A percentile compares a stretch with the other conserved stretches of the same genome.
These are phyloP conservation scores for Lotmaria passim DNA, from an alignment of 208 protist genomes.

Conservation along the genomic window DNA sequence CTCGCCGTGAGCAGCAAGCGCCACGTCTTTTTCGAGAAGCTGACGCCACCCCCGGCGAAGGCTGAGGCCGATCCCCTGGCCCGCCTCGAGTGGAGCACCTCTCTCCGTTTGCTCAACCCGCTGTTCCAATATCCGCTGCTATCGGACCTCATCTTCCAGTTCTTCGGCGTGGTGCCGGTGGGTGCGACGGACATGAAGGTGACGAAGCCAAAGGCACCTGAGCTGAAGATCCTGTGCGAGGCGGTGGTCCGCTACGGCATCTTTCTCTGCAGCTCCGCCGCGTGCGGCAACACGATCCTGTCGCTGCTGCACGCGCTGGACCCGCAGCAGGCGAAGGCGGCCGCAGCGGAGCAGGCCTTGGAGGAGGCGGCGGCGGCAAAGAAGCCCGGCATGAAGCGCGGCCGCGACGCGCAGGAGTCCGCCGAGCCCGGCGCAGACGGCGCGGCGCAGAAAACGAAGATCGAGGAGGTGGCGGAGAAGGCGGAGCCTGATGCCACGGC, in stretches of 20 bases:
- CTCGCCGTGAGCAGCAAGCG: constrained; percentile 48
- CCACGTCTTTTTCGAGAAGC: constrained; percentile 58
- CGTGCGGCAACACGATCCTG: constrained; percentile 64
- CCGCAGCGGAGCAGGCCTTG: constrained; percentile 19
- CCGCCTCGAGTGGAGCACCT: constrained; percentile 33
- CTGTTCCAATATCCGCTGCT: constrained; percentile 65
- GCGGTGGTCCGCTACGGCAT: constrained; percentile 64
- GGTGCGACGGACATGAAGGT: constrained; percentile 16
- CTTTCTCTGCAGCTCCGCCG: constrained; percentile 38
- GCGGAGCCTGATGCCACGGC: background rate
- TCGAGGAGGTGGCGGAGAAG: constrained; percentile 23
- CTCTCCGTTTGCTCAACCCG: constrained; percentile 44
- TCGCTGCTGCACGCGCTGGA: constrained; percentile 61
- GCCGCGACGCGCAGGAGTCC: constrained; percentile 35
- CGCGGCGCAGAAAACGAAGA: constrained; percentile 30
- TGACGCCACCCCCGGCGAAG: constrained; percentile 31
- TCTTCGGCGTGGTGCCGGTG: constrained; percentile 54
- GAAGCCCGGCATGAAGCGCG: constrained; percentile 44
- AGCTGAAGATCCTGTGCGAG: constrained; percentile 71
- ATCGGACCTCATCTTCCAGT: constrained; percentile 59
- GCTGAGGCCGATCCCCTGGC: constrained; percentile 27
- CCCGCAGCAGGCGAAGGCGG: constrained; percentile 37
- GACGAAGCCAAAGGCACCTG: constrained; percentile 39
- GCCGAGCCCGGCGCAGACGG: constrained; percentile 12
- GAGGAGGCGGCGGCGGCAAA: constrained; percentile 14